These are phyloP conservation scores for Andrographis paniculata DNA, from an alignment of 305 asterid genomes.

Conservation along the genomic window DNA sequence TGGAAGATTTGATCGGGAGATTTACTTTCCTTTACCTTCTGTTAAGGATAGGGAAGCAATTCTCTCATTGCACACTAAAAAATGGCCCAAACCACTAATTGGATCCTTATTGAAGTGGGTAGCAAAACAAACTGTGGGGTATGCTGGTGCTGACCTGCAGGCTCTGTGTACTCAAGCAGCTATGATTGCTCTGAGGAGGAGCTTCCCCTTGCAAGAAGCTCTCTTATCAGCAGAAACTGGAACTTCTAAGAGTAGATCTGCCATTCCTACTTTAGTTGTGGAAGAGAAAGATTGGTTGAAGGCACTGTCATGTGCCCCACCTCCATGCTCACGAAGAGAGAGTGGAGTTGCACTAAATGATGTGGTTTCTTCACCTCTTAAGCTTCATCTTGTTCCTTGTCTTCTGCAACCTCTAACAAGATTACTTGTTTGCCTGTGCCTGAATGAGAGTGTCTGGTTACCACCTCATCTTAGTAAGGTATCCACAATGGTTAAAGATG, in stretches of 20 bases:
- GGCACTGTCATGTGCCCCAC: conserved; percentile 77
- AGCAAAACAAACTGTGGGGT: conserved; percentile 80
- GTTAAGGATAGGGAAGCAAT: conserved; percentile 85
- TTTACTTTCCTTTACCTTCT: conserved; percentile 90
- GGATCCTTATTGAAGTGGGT: conserved; percentile 83
- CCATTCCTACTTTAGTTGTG: conserved; percentile 64
- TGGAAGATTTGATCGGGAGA: conserved; percentile 96
- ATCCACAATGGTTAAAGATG: conserved; percentile 48
- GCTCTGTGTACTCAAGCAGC: conserved; percentile 99
- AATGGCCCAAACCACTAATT: conserved; percentile 86
- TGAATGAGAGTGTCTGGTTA: conserved; percentile 80
- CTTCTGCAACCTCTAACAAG: conserved; percentile 62
- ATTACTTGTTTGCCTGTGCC: conserved; percentile 51
- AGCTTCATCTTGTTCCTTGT: conserved; percentile 64
- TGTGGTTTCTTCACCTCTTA: conserved; percentile 68
- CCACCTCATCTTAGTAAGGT: conserved; percentile 65
- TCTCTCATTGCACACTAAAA: conserved; percentile 76
- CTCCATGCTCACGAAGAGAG: conserved; percentile 95
- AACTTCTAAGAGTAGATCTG: conserved; percentile 31
- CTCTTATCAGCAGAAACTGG: conserved; percentile 53
- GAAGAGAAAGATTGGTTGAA: conserved; percentile 96
- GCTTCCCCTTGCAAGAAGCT: conserved; percentile 77
- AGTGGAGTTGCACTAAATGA: conserved; percentile 78
- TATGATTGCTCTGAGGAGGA: conserved; percentile 69
- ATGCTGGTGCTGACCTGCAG: conserved; percentile 99